A percentile compares a stretch with the other conserved stretches of the same genome.
Evolutionary conservation across 441 rosid genomes (phyloP).

Genomic region (Gossypium lobatum): DNA sequence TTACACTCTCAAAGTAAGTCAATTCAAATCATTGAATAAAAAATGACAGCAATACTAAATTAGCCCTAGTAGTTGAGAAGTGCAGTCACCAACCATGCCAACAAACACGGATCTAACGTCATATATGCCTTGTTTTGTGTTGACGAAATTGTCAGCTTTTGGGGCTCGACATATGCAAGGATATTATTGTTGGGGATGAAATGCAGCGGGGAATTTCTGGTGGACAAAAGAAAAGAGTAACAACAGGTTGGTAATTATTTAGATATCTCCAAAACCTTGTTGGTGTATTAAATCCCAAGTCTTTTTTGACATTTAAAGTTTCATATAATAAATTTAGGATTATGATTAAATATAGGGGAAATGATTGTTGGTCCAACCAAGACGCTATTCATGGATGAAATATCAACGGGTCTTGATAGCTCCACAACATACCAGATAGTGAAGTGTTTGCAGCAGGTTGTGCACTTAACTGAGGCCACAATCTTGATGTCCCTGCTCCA

Average conservation of each 20-base stretch:
- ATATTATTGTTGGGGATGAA: constrained; percentile 83
- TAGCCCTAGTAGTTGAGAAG: too few relatives aligned
- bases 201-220: constrained; percentile 89
- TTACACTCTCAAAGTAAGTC: constrained; percentile 55
- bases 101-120: background rate
- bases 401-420: constrained; percentile 97
- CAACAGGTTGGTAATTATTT: constrained; percentile 45
- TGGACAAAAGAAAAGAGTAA: constrained; percentile 85
- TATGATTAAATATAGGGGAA: constrained; percentile 48
- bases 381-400: constrained; percentile 88
- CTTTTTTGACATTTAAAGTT: too few relatives aligned
- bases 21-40: background rate
- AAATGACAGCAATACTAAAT: too few relatives aligned
- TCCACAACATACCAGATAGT: constrained; percentile 86
- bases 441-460: constrained; percentile 82
- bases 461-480: constrained; percentile 72
- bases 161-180: constrained; percentile 92
- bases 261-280: background rate
- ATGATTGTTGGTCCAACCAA: constrained; percentile 95
- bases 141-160: constrained; percentile 40
- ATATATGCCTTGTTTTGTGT: background rate
- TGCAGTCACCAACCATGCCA: too few relatives aligned
- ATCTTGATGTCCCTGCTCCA: constrained; percentile 77
- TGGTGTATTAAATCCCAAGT: background rate
- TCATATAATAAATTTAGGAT: too few relatives aligned